phyloP scores from a whole-genome alignment of 768 basidiomycete genomes.

The Lactifluus hygrophoroides region DNA sequence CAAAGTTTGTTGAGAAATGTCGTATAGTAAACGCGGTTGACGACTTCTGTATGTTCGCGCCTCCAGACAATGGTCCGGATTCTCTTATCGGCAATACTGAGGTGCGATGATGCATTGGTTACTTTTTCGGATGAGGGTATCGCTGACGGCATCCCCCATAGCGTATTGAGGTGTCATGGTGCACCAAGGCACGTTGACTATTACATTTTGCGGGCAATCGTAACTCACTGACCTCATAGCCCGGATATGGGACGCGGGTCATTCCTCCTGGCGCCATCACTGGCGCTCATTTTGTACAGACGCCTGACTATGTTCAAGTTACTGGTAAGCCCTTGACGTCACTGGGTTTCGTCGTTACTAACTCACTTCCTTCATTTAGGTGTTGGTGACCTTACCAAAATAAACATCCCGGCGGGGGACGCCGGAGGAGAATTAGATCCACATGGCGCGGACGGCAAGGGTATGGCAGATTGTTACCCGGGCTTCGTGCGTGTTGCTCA shows the following conservation, averaged over 20 bases:
- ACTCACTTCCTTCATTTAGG: slow-evolving; percentile 30
- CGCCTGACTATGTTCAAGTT: slow-evolving; percentile 58
- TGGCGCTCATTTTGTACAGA: slow-evolving; percentile 60
- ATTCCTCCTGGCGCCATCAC: slow-evolving; percentile 67
- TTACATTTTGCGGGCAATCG: background rate
- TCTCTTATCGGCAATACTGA: slow-evolving; percentile 55
- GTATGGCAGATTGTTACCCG: slow-evolving; percentile 22
- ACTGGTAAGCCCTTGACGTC: slow-evolving; percentile 3
- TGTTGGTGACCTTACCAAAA: slow-evolving; percentile 51
- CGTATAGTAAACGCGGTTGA: slow-evolving; percentile 46
- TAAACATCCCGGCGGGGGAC: slow-evolving; percentile 57
- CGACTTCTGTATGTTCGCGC: slow-evolving; percentile 49
- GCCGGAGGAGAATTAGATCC: slow-evolving; percentile 61
- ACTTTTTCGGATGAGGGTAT: slow-evolving; percentile 7
- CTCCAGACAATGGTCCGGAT: slow-evolving; percentile 41
- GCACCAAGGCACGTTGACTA: slow-evolving; percentile 31
- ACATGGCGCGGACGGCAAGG: slow-evolving; percentile 53
- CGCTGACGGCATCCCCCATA: slow-evolving; percentile 33
- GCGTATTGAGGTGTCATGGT: slow-evolving; percentile 48
- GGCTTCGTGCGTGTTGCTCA: background rate
- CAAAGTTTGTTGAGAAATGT: background rate
- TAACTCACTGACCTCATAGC: slow-evolving; percentile 26
- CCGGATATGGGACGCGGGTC: slow-evolving; percentile 51
- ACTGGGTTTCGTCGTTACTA: background rate
- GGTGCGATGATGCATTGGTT: slow-evolving; percentile 31